A percentile compares a stretch with the other conserved stretches of the same genome.
phyloP scores from a whole-genome alignment of 148 eudicot genomes.

The Rhododendron ovatum region DNA sequence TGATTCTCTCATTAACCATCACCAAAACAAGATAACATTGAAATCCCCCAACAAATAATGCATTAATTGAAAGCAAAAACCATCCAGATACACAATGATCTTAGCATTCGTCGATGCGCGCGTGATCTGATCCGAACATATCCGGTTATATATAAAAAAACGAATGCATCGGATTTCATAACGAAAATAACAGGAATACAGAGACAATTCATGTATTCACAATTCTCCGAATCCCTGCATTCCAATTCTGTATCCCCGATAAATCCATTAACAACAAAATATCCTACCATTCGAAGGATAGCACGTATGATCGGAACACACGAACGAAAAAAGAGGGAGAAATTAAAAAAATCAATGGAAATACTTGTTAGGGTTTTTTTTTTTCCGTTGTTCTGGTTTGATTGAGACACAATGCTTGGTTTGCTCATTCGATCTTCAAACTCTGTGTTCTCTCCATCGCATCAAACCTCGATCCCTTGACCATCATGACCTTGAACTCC shows the following conservation, averaged over 20 bases:
- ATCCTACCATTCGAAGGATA: not conserved
- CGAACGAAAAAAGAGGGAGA: not conserved
- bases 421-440: not conserved
- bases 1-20: no score
- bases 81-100: not conserved
- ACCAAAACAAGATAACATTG: not conserved
- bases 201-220: not conserved
- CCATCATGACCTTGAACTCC: slow-evolving; percentile 45
- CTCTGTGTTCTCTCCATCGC: not conserved
- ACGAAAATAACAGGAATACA: not conserved
- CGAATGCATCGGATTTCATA: not conserved
- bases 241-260: not conserved
- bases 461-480: slow-evolving; percentile 21
- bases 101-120: no score
- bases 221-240: not conserved
- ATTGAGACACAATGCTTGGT: not conserved
- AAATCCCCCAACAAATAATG: not conserved
- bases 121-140: no score
- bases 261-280: not conserved
- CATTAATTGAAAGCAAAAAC: not conserved
- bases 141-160: no score
- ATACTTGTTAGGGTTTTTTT: not conserved
- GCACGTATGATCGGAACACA: not conserved
- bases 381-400: not conserved
- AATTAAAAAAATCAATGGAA: not conserved